Base-by-base conservation (phyloP, 257 asterid genomes). In the Nicotiana tomentosiformis region DNA sequence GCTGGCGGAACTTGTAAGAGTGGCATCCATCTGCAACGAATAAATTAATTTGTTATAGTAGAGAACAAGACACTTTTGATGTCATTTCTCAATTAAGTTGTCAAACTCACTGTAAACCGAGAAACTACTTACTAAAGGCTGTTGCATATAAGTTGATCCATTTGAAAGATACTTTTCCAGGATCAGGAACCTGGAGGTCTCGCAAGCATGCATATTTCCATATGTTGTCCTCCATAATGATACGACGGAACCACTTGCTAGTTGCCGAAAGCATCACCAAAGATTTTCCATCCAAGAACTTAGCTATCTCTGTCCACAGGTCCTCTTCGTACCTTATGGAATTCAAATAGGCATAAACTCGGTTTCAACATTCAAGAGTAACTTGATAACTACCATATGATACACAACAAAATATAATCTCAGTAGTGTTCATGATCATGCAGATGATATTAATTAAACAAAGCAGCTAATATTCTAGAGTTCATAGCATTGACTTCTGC, bases 231-330 rank as follows among this genome's bases (percentile, higher is more conserved):
- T 90, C 95, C 96, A 86, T 91, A 87, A 94, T 83, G 79, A 94
- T 68, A 82, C 89, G 89, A 87, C 69, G 78, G 85, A 96, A 96
- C 99, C 99, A 96, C 86, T 88, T 90, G 90, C 93, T 85, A 49
- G 97, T 90, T 82, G 86, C 80, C 83, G 97, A 92, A 46, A 96
- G 97, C 98, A 92, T 93, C 92, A 93, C 89, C 84, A 96, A 80
- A 81, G 98, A 93, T 88, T 84, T 94, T 51, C 99, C 99, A 86
- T 96, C 98, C 92, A 96, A 80, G 88, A 85, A 91, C 90, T 96
- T 94, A 53, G 98, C 98, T 82, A 96, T 87, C 93, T 94, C 98
- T 14, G 97, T 94, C 99, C 99, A 96, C 33, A 92, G 77, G 82
- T 96, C 98, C 84, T 87, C 98, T 85, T 96, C 99, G 64, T 88